Conservation (phyloP, 2,329 filamentous ascomycete species). For the Colletotrichum tropicale region DNA sequence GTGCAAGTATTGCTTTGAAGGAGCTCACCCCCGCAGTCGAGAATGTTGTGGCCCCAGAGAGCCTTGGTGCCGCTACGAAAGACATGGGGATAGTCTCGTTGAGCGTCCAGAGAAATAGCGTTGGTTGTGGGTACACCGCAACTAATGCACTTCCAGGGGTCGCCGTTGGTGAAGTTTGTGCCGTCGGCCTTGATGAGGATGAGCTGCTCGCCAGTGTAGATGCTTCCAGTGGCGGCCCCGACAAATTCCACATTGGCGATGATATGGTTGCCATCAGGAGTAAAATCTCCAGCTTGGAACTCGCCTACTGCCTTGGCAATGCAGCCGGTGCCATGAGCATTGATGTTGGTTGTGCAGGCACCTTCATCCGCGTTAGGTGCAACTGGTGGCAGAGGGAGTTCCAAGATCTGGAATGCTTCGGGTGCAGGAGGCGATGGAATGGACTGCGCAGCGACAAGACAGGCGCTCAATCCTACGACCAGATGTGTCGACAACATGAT, state of each 20-base stretch:
- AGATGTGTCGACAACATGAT: neutral
- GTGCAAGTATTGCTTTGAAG: constrained; percentile 40
- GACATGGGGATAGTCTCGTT: constrained; percentile 44
- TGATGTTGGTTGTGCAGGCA: constrained; percentile 35
- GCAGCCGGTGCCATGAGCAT: constrained; percentile 40
- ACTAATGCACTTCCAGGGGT: constrained; percentile 51
- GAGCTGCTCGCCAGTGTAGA: constrained; percentile 44
- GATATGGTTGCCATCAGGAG: constrained; percentile 46
- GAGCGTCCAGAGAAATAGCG: constrained; percentile 22
- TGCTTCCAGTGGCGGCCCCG: constrained; percentile 44
- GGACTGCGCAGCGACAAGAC: neutral
- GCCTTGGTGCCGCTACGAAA: constrained; percentile 41
- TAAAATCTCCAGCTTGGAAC: constrained; percentile 32
- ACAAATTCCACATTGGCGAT: constrained; percentile 40
- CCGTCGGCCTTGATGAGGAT: constrained; percentile 47
- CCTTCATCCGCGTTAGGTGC: constrained; percentile 26
- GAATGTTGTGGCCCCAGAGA: constrained; percentile 35
- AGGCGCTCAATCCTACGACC: neutral
- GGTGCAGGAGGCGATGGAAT: constrained; percentile 28
- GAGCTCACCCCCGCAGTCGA: constrained; percentile 39
- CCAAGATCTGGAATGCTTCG: constrained; percentile 36
- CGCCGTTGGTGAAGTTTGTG: constrained; percentile 44
- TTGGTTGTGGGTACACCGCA: constrained; percentile 43
- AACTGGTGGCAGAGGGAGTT: constrained; percentile 41
- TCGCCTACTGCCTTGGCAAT: constrained; percentile 25